These are phyloP conservation scores for Helianthus annuus DNA, from an alignment of 129 eudicot species.

Conservation along the genomic window HanXRQr2.0-SUNRISE NC_035441.2:173365695-173366194, in stretches of 20 bases:
- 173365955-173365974: conserved; percentile 14
- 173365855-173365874: conserved; percentile 17
- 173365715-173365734: no score
- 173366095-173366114: conserved; percentile 45
- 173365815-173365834: no score
- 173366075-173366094: conserved; percentile 35
- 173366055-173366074: conserved; percentile 39
- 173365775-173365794: no score
- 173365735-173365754: no score
- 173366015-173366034: conserved; percentile 61
- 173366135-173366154: not conserved
- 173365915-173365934: conserved; percentile 32
- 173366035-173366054: conserved; percentile 45
- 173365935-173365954: conserved; percentile 29
- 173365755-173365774: no score
- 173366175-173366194: conserved; percentile 49
- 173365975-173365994: conserved; percentile 39
- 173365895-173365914: conserved; percentile 39
- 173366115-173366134: conserved; percentile 1
- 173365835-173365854: no score
- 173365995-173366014: conserved; percentile 47
- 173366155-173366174: conserved; percentile 38
- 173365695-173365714: no score
- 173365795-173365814: no score
- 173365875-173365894: conserved; percentile 26